Evolutionary conservation across 2,329 filamentous ascomycete species (phyloP).

Genomic region (Tolypocladium cylindrosporum): DNA sequence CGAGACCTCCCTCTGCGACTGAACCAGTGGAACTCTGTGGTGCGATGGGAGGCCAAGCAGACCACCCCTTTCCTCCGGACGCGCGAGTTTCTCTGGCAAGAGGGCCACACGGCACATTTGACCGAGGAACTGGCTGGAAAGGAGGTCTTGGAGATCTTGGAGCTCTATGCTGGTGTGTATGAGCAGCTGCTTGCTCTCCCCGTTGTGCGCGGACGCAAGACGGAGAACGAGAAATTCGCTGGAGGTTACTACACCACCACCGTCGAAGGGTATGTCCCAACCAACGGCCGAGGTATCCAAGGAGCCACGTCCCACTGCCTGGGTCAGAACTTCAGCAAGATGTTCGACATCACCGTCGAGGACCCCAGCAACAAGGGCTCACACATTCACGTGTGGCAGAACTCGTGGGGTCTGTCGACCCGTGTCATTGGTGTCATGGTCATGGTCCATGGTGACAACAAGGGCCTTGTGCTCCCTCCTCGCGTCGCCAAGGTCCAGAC

Average conservation of each 20-base stretch:
- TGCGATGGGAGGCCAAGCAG: conserved; percentile 97
- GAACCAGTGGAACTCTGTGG: conserved; percentile 93
- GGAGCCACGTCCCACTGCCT: conserved; percentile 90
- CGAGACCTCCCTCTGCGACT: conserved; percentile 87
- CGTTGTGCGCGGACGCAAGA: conserved; percentile 89
- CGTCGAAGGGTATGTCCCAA: conserved; percentile 91
- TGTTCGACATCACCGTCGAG: conserved; percentile 97
- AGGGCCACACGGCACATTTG: conserved; percentile 84
- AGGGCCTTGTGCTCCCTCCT: conserved; percentile 87
- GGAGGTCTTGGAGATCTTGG: conserved; percentile 88
- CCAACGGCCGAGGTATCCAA: conserved; percentile 93
- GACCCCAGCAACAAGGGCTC: conserved; percentile 75
- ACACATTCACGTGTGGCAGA: conserved; percentile 89
- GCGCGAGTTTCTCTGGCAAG: conserved; percentile 96
- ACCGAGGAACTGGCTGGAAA: conserved; percentile 70
- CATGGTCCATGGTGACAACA: conserved; percentile 94
- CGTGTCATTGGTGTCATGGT: conserved; percentile 98
- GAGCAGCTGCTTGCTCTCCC: conserved; percentile 90
- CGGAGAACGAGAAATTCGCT: conserved; percentile 96
- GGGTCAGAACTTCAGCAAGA: conserved; percentile 97
- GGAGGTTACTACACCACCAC: conserved; percentile 96
- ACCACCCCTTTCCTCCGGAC: conserved; percentile 79
- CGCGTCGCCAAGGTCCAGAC: conserved; percentile 79
- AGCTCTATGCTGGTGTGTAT: conserved; percentile 86
- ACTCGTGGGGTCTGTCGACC: conserved; percentile 97